These are phyloP conservation scores for Meripilus lineatus DNA, from an alignment of 1,284 basidiomycete genomes.

Conservation along the genomic window DNA sequence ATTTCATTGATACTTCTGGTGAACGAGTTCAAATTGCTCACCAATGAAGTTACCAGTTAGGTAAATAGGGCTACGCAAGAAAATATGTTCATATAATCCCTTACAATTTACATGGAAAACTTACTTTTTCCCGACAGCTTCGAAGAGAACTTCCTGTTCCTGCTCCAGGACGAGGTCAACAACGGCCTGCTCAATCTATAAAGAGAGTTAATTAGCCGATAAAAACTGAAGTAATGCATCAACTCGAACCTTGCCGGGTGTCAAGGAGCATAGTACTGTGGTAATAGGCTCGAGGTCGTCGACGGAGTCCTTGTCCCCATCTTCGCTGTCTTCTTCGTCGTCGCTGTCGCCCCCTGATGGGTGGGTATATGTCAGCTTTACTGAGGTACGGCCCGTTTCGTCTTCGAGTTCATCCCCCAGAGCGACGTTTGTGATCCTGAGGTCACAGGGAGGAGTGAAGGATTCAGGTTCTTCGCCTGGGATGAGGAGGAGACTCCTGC, in stretches of 20 bases:
- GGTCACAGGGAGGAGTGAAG: slow-evolving; percentile 63
- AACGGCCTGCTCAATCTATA: slow-evolving; percentile 75
- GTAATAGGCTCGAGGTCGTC: slow-evolving; percentile 38
- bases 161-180: slow-evolving; percentile 75
- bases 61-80: slow-evolving; percentile 62
- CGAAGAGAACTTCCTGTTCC: slow-evolving; percentile 66
- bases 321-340: slow-evolving; percentile 24
- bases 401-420: slow-evolving; percentile 73
- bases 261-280: slow-evolving; percentile 64
- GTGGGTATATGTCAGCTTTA: slow-evolving; percentile 71
- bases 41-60: slow-evolving; percentile 90
- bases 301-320: slow-evolving; percentile 50
- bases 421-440: slow-evolving; percentile 82
- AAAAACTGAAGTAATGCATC: neutral
- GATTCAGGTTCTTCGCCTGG: slow-evolving; percentile 63
- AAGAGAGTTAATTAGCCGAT: neutral
- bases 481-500: slow-evolving; percentile 56
- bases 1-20: neutral
- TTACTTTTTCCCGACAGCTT: slow-evolving; percentile 84
- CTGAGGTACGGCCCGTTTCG: slow-evolving; percentile 61
- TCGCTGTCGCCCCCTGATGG: slow-evolving; percentile 24
- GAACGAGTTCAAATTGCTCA: slow-evolving; percentile 29
- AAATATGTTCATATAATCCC: slow-evolving; percentile 9
- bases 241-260: slow-evolving; percentile 67
- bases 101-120: slow-evolving; percentile 17